phyloP scores from a whole-genome alignment of 2,329 filamentous ascomycete genomes.

The Alternaria incomplexa region DNA sequence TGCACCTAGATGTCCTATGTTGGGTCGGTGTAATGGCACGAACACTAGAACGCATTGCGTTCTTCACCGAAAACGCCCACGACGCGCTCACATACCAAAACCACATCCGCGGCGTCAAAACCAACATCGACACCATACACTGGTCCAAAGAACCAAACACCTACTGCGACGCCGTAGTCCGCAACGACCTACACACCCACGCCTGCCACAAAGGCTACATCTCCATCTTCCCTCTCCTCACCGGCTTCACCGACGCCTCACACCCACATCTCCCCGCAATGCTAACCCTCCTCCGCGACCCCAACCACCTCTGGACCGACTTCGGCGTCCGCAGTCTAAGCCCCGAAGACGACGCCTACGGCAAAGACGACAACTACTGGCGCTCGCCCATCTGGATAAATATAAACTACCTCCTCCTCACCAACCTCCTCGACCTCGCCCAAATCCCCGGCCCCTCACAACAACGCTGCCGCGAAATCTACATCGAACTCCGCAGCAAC shows the following conservation, averaged over 20 bases:
- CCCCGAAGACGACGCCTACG: slow-evolving; percentile 78
- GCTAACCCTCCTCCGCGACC: slow-evolving; percentile 77
- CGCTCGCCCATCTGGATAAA: slow-evolving; percentile 93
- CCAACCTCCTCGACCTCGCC: slow-evolving; percentile 64
- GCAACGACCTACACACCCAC: slow-evolving; percentile 80
- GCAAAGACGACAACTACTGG: slow-evolving; percentile 94
- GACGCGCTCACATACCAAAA: slow-evolving; percentile 73
- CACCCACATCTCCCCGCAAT: slow-evolving; percentile 75
- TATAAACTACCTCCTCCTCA: slow-evolving; percentile 88
- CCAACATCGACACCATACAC: slow-evolving; percentile 87
- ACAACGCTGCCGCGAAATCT: slow-evolving; percentile 72
- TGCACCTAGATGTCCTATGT: slow-evolving; percentile 89
- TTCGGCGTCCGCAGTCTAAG: slow-evolving; percentile 87
- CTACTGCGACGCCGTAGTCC: slow-evolving; percentile 90
- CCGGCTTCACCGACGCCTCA: slow-evolving; percentile 75
- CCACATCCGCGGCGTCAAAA: slow-evolving; percentile 74
- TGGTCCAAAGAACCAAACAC: slow-evolving; percentile 81
- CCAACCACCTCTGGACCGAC: slow-evolving; percentile 82
- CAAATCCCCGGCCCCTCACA: slow-evolving; percentile 65
- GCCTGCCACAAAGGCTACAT: slow-evolving; percentile 96
- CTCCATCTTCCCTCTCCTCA: slow-evolving; percentile 86
- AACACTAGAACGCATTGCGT: slow-evolving; percentile 76
- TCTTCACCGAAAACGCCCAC: slow-evolving; percentile 71
- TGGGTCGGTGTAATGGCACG: slow-evolving; percentile 96
- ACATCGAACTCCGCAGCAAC: slow-evolving; percentile 77